phyloP scores from a whole-genome alignment of 306 rosid genomes.

The Herpetospermum pedunculosum region DNA sequence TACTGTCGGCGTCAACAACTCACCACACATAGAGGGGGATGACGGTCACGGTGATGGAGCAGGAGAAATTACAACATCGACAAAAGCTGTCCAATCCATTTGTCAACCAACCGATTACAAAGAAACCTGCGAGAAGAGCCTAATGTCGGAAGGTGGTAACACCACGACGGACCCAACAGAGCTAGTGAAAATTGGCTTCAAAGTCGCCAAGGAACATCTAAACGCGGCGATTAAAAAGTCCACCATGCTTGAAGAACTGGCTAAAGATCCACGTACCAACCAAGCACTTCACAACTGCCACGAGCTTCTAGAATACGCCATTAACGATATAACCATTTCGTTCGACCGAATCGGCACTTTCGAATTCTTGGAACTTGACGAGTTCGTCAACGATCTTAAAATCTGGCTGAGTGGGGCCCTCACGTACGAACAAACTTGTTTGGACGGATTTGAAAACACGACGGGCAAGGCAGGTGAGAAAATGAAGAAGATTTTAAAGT shows the following conservation, averaged over 20 bases:
- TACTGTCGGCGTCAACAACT: too few relatives aligned
- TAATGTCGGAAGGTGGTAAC: too few relatives aligned
- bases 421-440: conserved; percentile 35
- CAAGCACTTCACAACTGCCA: conserved; percentile 34
- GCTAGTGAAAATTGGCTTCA: conserved; percentile 17
- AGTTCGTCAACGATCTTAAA: conserved; percentile 24
- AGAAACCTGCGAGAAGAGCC: too few relatives aligned
- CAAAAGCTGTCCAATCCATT: too few relatives aligned
- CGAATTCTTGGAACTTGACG: conserved; percentile 11
- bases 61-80: too few relatives aligned
- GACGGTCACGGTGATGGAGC: too few relatives aligned
- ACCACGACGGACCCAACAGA: conserved; percentile 13
- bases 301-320: conserved; percentile 29
- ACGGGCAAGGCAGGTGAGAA: conserved; percentile 20
- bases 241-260: conserved; percentile 14
- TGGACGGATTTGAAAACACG: conserved; percentile 33
- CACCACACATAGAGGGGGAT: too few relatives aligned
- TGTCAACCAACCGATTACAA: too few relatives aligned
- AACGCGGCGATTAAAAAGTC: conserved; percentile 15
- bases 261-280: conserved; percentile 30
- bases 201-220: conserved; percentile 5
- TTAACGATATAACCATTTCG: conserved; percentile 24
- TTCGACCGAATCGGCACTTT: conserved; percentile 15
- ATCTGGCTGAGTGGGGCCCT: conserved; percentile 37
- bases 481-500: conserved; percentile 21